Conservation (phyloP, 169 alveolate species). For the Cytauxzoon felis region DNA sequence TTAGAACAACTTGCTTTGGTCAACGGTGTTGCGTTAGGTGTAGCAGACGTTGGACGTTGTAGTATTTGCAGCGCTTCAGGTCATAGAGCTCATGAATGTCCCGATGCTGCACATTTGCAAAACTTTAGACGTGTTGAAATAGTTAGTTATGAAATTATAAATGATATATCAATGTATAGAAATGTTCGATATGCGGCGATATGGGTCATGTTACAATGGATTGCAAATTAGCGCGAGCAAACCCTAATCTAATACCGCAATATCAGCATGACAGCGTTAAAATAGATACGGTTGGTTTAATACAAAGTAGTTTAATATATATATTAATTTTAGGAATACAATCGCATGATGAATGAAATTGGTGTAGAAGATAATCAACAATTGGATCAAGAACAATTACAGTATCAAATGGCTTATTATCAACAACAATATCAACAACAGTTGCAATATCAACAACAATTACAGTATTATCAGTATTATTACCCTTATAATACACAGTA, state of each 20-base stretch:
- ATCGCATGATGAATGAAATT: slow-evolving; percentile 45
- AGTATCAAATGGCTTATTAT: slow-evolving; percentile 60
- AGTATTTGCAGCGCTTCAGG: slow-evolving; percentile 79
- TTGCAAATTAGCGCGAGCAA: slow-evolving; percentile 77
- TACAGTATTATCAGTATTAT: slow-evolving; percentile 7
- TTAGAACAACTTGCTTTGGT: slow-evolving; percentile 81
- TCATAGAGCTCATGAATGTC: slow-evolving; percentile 80
- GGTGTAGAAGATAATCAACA: slow-evolving; percentile 7
- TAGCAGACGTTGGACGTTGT: slow-evolving; percentile 70
- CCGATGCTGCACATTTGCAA: slow-evolving; percentile 63
- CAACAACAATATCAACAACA: slow-evolving; percentile 63
- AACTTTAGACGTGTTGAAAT: slow-evolving; percentile 41
- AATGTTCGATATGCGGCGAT: slow-evolving; percentile 86
- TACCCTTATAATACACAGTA: slow-evolving; percentile 39
- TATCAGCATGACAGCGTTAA: too few relatives aligned
- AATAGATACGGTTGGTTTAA: slow-evolving; percentile 18
- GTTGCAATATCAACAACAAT: slow-evolving; percentile 40
- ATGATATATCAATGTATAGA: slow-evolving; percentile 64
- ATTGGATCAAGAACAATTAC: slow-evolving; percentile 35
- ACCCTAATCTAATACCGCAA: slow-evolving; percentile 10
- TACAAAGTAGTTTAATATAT: slow-evolving; percentile 30
- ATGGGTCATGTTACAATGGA: slow-evolving; percentile 87
- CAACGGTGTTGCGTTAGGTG: slow-evolving; percentile 76
- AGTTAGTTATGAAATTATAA: too few relatives aligned
- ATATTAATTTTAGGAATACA: slow-evolving; percentile 44